Evolutionary conservation across 805 yeast species (phyloP), one percentile per base, ranked within the genome.

Genomic region (Blastobotrys americana): DNA sequence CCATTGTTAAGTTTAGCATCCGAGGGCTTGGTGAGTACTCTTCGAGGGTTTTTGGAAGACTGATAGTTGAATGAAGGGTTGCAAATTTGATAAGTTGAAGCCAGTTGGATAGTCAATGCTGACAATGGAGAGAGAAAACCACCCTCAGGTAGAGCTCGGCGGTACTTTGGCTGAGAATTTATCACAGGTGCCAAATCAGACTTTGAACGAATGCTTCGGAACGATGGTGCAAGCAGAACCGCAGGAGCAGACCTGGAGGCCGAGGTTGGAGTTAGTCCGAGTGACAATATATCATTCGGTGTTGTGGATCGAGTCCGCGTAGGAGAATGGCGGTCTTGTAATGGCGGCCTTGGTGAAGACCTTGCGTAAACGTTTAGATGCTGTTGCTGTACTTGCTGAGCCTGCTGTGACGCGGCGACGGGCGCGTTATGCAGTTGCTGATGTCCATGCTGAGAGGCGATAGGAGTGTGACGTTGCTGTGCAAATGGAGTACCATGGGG

Each of bases 11-110:
- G 73, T 47, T 74, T 76, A 0, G 90, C 93, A 56, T 87, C 94
- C 60, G 80, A 78, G 2, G 97, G 97, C 60, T 93, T 90, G 0
- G 98, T 94, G 36, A 93, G 68, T 2, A 88, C 96, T 45, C 98
- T 70, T 49, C 86, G 78, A 2, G 98, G 99, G 59, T 93, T 93
- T 47, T 86, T 80, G 2, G 87, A 74, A 15, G 86, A 77, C 52
- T 82, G 82, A 63, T 93, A 93, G 50, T 80, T 80, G 65, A 87
- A 93, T 28, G 71, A 74, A 0, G 97, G 86, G 48, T 87, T 84
- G 65, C 97, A 90, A 45, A 90, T 74, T 6, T 84, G 70, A 62
- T 84, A 93, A 0, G 96, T 82, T 17, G 88, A 78, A 1, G 90
- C 74, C 41, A 93, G 67, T 39, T 84, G 78, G 3, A 80, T 74